Evolutionary conservation across 148 eudicot species (phyloP).

Genomic region (Rhododendron griersonianum): DNA sequence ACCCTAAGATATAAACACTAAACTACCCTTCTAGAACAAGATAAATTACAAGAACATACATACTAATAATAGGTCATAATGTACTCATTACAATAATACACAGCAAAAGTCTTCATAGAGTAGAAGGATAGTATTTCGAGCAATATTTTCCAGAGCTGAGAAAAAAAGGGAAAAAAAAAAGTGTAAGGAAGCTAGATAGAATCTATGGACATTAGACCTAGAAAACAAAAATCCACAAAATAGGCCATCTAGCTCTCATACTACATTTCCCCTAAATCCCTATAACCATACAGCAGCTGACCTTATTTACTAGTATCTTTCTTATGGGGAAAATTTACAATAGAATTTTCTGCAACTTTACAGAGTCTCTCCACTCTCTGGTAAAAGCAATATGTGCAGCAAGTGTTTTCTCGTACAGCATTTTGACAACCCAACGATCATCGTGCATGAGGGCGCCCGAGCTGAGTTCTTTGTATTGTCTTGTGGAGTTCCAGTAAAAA

Average conservation of each 20-base stretch:
- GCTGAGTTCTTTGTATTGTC: background rate
- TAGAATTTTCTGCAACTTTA: background rate
- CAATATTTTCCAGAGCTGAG: background rate
- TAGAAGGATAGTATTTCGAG: background rate
- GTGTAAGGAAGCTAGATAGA: background rate
- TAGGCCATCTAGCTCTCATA: background rate
- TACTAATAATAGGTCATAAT: background rate
- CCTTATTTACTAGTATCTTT: background rate
- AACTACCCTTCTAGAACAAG: background rate
- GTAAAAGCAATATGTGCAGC: constrained; percentile 7
- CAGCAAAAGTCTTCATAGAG: background rate
- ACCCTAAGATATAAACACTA: background rate
- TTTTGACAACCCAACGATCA: background rate
- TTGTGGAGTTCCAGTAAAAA: background rate
- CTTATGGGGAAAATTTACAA: background rate
- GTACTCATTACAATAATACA: background rate
- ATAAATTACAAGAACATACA: background rate
- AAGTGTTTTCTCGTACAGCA: background rate
- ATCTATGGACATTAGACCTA: background rate
- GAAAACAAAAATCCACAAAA: background rate
- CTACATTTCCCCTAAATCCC: background rate
- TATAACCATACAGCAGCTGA: background rate
- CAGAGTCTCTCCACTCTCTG: constrained; percentile 1
- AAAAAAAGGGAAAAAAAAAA: background rate
- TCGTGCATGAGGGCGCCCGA: background rate